A percentile compares a stretch with the other conserved stretches of the same genome.
phyloP scores from a whole-genome alignment of 768 basidiomycete species.

The Rubroboletus satanas region DNA sequence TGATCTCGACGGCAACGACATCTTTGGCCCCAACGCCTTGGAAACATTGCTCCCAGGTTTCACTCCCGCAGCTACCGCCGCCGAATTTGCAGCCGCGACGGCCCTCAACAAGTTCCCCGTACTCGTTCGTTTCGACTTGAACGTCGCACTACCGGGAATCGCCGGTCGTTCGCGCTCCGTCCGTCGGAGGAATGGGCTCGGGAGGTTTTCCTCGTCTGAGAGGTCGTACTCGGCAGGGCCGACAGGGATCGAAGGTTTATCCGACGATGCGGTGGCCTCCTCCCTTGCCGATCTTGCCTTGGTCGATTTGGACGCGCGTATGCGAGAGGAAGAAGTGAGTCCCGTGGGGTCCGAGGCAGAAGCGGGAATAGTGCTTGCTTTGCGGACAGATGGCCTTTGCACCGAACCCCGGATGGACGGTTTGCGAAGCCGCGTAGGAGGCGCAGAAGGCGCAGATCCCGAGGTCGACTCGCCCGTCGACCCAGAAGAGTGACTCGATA shows the following conservation, averaged over 20 bases:
- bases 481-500: conserved; percentile 24
- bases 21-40: conserved; percentile 9
- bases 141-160: conserved; percentile 4
- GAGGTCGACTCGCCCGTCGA: conserved; percentile 24
- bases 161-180: conserved; percentile 37
- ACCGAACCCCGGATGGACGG: conserved; percentile 51
- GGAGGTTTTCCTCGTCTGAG: conserved; percentile 78
- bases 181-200: conserved; percentile 76
- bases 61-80: conserved; percentile 19
- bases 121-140: conserved; percentile 42
- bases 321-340: conserved; percentile 21
- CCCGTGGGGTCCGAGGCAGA: conserved; percentile 42
- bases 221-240: conserved; percentile 57
- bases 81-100: conserved; percentile 55
- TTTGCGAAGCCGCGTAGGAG: conserved; percentile 50
- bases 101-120: conserved; percentile 53
- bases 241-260: conserved; percentile 15
- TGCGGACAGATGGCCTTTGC: conserved; percentile 29
- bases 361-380: conserved; percentile 26
- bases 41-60: conserved; percentile 16
- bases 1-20: conserved; percentile 30
- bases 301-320: conserved; percentile 14
- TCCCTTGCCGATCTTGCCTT: conserved; percentile 11
- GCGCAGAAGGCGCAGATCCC: conserved; percentile 21
- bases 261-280: background rate